Evolutionary conservation across 371 early-diverging fungal species (phyloP), one percentile per base, ranked within the genome.

Genomic region (Mortierella sp.): DNA sequence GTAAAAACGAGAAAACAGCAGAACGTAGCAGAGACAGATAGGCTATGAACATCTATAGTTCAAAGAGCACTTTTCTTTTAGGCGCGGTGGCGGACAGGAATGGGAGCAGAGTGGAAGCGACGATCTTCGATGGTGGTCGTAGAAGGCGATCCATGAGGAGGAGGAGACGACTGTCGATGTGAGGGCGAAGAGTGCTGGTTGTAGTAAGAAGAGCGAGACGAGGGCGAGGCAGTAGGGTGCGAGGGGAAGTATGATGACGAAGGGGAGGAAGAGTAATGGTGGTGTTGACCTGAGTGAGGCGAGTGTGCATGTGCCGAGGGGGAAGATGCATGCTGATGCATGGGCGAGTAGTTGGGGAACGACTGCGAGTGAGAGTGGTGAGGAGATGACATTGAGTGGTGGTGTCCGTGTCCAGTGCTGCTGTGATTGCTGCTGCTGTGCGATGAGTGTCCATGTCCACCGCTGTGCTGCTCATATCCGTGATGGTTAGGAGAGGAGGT

Each of bases 81-180:
- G 31, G 76, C 70, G 24, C 82, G 81, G 52, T 85, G 81, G 28
- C 87, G 80, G 9, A 86, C 82, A 55, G 87, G 87, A 34, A 86
- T 86, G 24, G 87, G 87, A 8, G 87, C 87, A 44, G 87, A 86
- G 48, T 86, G 87, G 65, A 86, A 86, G 4, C 87, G 82, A 16
- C 87, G 78, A n/a, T 86, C 87, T 0, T 86, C 87, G 28, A 63
- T 63, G 63, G 63, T 63, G 14, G 31, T 57, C 63, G 74, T 58
- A 13, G 77, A 70, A 16, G 84, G 74, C 38, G 81, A 72, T 21
- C 79, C 80, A 50, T 79, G 73, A 31, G 77, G 84, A 28, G 78
- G 72, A 52, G 78, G 79, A 4, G 84, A 75, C 31, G 58, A 55
- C 44, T 77, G 74, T 24, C 76, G 73, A 34, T 70, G 70, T 5